Base-by-base conservation (phyloP, 2,329 filamentous ascomycete genomes). In the Didymella sp. region DNA sequence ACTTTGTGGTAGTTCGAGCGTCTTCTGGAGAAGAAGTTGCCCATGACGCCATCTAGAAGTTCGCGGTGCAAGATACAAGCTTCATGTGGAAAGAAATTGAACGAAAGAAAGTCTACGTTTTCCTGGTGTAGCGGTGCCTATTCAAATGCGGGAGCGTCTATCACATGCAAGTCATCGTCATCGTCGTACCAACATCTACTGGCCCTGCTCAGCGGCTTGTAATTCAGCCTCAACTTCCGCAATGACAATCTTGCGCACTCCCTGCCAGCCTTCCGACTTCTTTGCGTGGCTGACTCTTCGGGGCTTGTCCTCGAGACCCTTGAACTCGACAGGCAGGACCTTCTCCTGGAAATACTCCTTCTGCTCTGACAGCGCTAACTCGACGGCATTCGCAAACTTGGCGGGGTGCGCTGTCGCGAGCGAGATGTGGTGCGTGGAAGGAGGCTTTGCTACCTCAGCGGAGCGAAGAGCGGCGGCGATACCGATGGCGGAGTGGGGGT, bases 351-450 rank as follows among this genome's bases (percentile, higher is more conserved):
- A 83, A 68, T 96, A 97, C 1, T 84, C 87, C n/a, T 83, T 75
- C 72, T 90, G 83, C 8, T 84, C 84, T 62, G 87, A 84, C 58
- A 98, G 81, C 0, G 94, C 92, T 44, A 89, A 75, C 66, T 93
- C 89, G 1, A 99, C 94, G 0, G 93, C 93, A 28, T 86, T 86
- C 0, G 89, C 87, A 72, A 99, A 99, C 77, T 99, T 99, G 60
- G 94, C 95, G 0, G 95, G 94, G 77, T 99, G 95, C 2, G 95
- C 95, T 2, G 95, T 99, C 1, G 93, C 91, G 2, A 99, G 85
- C 1, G 92, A 88, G 69, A 99, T 89, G 75, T 96, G 90, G 49
- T 88, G 78, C 15, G 80, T 79, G 2, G 77, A 73, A 2, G 80
- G 75, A 40, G 81, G 74, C 25, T 77, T 78, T 0, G 80, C 76